These are phyloP conservation scores for Sequoiadendron giganteum DNA, from an alignment of 75 land plant genomes.

Conservation along the genomic window DNA sequence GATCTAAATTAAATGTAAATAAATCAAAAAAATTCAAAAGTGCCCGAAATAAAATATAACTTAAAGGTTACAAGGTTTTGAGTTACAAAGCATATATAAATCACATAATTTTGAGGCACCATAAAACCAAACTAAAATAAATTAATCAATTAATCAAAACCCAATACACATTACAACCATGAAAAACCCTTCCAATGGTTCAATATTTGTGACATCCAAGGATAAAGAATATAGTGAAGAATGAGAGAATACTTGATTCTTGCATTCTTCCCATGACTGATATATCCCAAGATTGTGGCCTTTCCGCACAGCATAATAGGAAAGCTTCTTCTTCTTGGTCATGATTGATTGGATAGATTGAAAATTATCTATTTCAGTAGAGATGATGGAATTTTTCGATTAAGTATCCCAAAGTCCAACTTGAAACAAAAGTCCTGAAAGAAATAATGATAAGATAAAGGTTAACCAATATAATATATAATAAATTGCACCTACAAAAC, in stretches of 20 bases:
- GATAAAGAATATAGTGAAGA: not conserved
- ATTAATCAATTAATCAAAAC: not conserved
- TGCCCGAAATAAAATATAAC: not conserved
- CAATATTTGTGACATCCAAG: not conserved
- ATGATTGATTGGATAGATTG: not conserved
- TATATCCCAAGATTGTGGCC: slow-evolving; percentile 37
- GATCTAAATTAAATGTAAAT: not conserved
- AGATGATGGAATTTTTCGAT: not conserved
- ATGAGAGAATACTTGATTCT: slow-evolving; percentile 25
- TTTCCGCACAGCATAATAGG: slow-evolving; percentile 31
- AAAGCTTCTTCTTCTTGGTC: slow-evolving; percentile 26
- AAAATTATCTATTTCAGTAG: not conserved
- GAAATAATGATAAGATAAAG: not conserved
- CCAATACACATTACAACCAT: not conserved
- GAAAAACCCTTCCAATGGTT: not conserved
- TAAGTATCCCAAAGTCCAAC: not conserved
- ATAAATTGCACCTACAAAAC: not conserved
- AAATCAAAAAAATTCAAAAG: not conserved
- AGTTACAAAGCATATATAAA: not conserved
- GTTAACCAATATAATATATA: not conserved
- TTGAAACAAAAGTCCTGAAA: not conserved
- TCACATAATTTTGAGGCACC: not conserved
- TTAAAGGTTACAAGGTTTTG: not conserved
- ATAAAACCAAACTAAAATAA: not conserved
- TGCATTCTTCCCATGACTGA: slow-evolving; percentile 30